phyloP scores from a whole-genome alignment of 2,329 filamentous ascomycete species.

The Mycogone perniciosa region DNA sequence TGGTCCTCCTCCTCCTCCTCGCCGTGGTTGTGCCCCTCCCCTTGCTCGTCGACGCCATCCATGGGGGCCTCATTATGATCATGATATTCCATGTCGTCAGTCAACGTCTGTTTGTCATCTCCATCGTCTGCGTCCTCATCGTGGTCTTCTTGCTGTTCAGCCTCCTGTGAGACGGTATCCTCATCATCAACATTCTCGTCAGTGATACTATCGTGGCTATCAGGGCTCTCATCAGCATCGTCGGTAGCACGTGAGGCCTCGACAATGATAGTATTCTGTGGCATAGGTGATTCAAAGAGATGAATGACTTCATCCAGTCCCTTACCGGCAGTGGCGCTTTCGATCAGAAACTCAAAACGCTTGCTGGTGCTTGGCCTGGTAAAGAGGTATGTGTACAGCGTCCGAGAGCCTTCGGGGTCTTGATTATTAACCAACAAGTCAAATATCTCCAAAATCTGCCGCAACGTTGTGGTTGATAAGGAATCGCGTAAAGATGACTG shows the following conservation, averaged over 20 bases:
- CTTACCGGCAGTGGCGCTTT: conserved; percentile 36
- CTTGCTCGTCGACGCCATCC: not conserved
- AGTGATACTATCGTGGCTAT: not conserved
- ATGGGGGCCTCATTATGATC: not conserved
- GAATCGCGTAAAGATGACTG: conserved; percentile 32
- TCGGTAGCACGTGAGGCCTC: not conserved
- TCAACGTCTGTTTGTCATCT: conserved; percentile 16
- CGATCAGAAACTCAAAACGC: conserved; percentile 34
- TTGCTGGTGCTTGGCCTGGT: conserved; percentile 34
- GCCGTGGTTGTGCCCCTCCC: not conserved
- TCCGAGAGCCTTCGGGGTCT: conserved; percentile 32
- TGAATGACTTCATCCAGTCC: conserved; percentile 36
- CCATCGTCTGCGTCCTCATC: conserved; percentile 5
- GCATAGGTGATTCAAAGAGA: conserved; percentile 26
- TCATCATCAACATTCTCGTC: not conserved
- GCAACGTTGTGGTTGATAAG: conserved; percentile 32
- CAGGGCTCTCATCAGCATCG: conserved; percentile 3
- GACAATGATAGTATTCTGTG: conserved; percentile 2
- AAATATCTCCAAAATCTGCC: conserved; percentile 37
- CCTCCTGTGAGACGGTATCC: not conserved
- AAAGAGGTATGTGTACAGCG: conserved; percentile 38
- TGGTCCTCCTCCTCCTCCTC: not conserved
- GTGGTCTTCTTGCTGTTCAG: conserved; percentile 2
- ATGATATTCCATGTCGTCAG: not conserved
- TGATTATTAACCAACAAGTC: conserved; percentile 39